Conservation (phyloP, 345 rosid genomes). For the Rhodomyrtus tomentosa region DNA sequence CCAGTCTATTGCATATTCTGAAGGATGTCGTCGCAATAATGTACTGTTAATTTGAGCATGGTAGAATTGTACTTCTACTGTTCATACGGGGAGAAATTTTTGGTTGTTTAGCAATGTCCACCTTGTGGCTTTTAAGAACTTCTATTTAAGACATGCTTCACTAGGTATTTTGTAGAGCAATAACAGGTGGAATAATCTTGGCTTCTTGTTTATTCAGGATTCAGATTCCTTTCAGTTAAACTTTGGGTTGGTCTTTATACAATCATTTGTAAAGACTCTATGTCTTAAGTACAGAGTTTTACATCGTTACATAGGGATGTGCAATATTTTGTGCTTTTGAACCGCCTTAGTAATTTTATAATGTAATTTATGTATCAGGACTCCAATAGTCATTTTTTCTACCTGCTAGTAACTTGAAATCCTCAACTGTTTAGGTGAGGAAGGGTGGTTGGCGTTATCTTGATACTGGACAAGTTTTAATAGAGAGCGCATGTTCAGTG, state of each 20-base stretch:
- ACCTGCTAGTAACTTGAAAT: neutral
- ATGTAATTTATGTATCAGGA: neutral
- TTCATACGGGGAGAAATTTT: no score
- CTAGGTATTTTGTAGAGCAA: neutral
- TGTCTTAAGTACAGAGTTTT: neutral
- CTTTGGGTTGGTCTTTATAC: neutral
- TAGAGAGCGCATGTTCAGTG: slow-evolving; percentile 98
- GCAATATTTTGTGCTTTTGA: neutral
- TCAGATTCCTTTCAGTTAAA: neutral
- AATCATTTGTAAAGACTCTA: no score
- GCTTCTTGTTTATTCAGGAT: neutral
- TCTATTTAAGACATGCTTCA: neutral
- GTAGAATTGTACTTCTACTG: neutral
- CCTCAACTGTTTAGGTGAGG: slow-evolving; percentile 40
- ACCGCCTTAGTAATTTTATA: neutral
- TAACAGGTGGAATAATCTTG: neutral
- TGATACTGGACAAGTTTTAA: slow-evolving; percentile 95
- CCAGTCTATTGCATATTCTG: neutral
- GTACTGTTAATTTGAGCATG: neutral
- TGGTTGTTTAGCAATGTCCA: no score
- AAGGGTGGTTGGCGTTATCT: slow-evolving; percentile 99
- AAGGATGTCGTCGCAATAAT: neutral
- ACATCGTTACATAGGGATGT: neutral
- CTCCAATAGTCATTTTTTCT: neutral
- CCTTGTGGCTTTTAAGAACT: neutral